Evolutionary conservation across 768 basidiomycete genomes (phyloP), one percentile per base, ranked within the genome.

Genomic region (Holtermannia corniformis): DNA sequence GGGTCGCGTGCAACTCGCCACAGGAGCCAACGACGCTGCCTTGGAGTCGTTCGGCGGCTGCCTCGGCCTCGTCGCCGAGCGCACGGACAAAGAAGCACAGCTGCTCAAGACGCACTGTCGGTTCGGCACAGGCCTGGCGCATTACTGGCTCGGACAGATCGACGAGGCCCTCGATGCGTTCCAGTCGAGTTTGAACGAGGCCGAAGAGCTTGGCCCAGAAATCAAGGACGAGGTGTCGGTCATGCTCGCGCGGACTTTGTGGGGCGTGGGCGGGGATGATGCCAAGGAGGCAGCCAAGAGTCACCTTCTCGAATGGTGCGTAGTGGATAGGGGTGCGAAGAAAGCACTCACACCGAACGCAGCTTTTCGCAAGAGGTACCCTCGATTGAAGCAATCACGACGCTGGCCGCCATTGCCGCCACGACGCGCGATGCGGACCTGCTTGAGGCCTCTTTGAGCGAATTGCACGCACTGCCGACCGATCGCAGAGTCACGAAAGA

Each of bases 401-500:
- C 83, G 0, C 78, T 96, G 1, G 86, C 86, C 0, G 86, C 85
- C n/a, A 89, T 95, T 81, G 90, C 87, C 11, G 82, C 90, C 51
- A 72, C 91, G 14, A 65, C 63, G 5, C 54, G 54, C 27, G 90
- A 93, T 61, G 82, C 85, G 27, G 79, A 78, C 28, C 78, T 95
- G 19, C 78, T 91, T 22, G 87, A 92, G 67, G 91, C 90, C 1
- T 85, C 89, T 0, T 74, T 92, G 12, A 83, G 85, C 0, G 90
- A 95, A 67, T 79, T 93, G 16, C 76, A 84, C 19, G 75, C 79
- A 0, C 75, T 90, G 21, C 80, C 88, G 0, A 64, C 82, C 16
- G 82, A 88, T 54, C 76, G 80, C 57, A 77, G 84, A 50, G 76
- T 77, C 44, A 71, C 76, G 37, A 78, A 86, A 49, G 91, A 92